Evolutionary conservation across 495 filamentous ascomycete species (phyloP).

Genomic region (Bathelium albidoporum): DNA sequence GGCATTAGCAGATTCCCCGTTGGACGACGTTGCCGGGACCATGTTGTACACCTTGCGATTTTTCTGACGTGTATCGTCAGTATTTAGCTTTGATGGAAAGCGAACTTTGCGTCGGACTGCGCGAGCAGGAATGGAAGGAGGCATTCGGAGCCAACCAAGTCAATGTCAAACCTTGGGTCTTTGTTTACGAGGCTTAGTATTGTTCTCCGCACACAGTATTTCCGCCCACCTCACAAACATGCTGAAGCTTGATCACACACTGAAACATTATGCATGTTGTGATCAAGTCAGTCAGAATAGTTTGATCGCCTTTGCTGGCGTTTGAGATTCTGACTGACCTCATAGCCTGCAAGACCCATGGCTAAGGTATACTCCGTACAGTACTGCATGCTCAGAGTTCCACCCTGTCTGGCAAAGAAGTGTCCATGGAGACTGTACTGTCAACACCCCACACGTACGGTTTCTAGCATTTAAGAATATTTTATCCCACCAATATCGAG

Average conservation of each 20-base stretch:
- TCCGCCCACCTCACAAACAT: not conserved
- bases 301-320: no score
- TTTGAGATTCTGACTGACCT: no score
- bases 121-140: not conserved
- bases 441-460: not conserved
- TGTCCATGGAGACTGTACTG: not conserved
- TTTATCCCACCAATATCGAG: not conserved
- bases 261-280: no score
- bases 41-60: not conserved
- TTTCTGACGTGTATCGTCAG: not conserved
- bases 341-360: not conserved
- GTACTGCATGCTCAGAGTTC: not conserved
- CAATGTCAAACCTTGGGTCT: not conserved
- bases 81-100: not conserved
- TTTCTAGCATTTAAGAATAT: not conserved
- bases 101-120: not conserved
- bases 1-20: not conserved
- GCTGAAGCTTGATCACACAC: not conserved
- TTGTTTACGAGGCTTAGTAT: not conserved
- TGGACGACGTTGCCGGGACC: not conserved
- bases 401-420: not conserved
- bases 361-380: not conserved
- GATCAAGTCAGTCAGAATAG: no score
- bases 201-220: not conserved
- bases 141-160: not conserved